These are phyloP conservation scores for Leptographium flavum DNA, from an alignment of 2,329 filamentous ascomycete genomes.

Conservation along the genomic window DNA sequence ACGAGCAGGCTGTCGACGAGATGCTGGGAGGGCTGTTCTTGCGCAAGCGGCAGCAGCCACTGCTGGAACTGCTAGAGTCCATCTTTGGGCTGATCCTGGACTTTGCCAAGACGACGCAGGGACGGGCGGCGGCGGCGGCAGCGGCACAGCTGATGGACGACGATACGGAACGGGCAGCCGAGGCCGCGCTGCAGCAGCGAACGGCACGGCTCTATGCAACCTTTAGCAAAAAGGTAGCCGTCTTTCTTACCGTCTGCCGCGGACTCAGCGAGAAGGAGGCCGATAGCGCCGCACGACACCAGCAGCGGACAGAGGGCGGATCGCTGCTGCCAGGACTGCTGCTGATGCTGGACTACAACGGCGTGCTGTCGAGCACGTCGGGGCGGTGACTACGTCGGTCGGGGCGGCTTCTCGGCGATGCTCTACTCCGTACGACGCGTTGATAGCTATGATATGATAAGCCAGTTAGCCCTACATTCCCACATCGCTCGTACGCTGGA, in stretches of 20 bases:
- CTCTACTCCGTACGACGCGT: too few species aligned
- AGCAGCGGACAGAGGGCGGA: conserved; percentile 10
- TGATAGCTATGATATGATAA: too few species aligned
- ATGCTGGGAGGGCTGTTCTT: conserved; percentile 63
- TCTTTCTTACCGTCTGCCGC: conserved; percentile 61
- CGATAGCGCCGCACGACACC: conserved; percentile 18
- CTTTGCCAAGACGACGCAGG: conserved; percentile 43
- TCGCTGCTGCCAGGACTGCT: conserved; percentile 14
- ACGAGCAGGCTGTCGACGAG: conserved; percentile 59
- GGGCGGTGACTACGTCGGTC: not conserved
- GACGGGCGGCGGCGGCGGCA: conserved; percentile 16
- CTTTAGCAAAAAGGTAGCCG: conserved; percentile 57
- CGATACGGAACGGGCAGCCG: conserved; percentile 5
- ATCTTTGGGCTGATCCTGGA: conserved; percentile 59
- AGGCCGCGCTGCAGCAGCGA: not conserved
- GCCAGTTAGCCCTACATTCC: too few species aligned
- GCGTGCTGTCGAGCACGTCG: not conserved
- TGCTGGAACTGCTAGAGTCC: conserved; percentile 59
- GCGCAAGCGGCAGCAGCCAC: conserved; percentile 58
- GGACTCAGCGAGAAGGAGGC: conserved; percentile 51
- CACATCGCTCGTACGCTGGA: too few species aligned
- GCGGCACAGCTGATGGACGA: not conserved
- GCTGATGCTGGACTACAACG: conserved; percentile 17
- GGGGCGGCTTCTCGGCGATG: too few species aligned
- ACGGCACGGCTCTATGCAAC: conserved; percentile 37